Evolutionary conservation across 2,329 filamentous ascomycete genomes (phyloP), one percentile per base, ranked within the genome.

Genomic region (Epichloe glyceriae): DNA sequence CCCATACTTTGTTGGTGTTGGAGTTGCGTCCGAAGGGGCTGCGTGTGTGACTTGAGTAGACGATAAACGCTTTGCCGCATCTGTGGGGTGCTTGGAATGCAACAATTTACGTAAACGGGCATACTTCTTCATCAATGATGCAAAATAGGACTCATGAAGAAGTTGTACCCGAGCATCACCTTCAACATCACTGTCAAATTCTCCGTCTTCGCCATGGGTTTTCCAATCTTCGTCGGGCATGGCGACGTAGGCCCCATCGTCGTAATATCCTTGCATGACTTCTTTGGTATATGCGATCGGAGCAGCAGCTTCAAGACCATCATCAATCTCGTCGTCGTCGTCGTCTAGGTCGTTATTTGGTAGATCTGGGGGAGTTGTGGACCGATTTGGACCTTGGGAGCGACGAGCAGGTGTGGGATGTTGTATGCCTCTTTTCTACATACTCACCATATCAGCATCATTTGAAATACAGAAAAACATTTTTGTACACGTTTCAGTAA

Each of bases 231-330:
- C 57, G 30, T 73, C 68, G 0, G 79, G 74, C 3, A 75, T 72
- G 4, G 82, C 85, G 22, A 84, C 79, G 63, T 88, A 95, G 38
- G 87, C 85, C 46, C 88, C 89, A 57, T 95, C 86, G 15, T 81
- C 71, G 63, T 87, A 93, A 61, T 80, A 83, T 11, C 84, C 85
- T 50, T 76, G 68, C 20, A 73, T 69, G 58, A 84, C 78, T 49
- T 75, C 73, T 19, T 70, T 62, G 8, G 71, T 60, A 59, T 81
- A 80, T 41, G 76, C 71, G 34, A 61, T 63, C 15, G 37, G 26
- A 14, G 35, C 22, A 14, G 30, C 22, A 19, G 33, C 17, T 4
- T 37, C n/a, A 30, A 6, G 5, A 47, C 67, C 64, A 52, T 75
- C 70, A 3, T 64, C 49, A 15, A 56, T 26, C n/a, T 63, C 58